Conservation (phyloP, 2,329 filamentous ascomycete species). For the Trichophyton simii region DNA sequence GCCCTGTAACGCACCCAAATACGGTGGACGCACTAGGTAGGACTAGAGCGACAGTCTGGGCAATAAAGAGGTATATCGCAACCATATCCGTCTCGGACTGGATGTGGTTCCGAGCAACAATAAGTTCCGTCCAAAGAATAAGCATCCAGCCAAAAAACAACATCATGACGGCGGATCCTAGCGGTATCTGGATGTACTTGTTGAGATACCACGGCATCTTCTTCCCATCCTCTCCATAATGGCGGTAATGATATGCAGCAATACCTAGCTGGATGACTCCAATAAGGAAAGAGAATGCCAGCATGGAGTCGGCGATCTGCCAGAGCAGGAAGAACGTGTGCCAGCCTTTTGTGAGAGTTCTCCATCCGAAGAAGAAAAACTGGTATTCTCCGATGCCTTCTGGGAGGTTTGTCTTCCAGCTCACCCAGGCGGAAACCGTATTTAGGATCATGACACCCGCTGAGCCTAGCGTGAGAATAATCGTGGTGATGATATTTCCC, state of each 20-base stretch:
- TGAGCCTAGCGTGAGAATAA: conserved; percentile 1
- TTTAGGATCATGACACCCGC: conserved; percentile 5
- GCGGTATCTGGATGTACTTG: background rate
- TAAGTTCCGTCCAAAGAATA: conserved; percentile 4
- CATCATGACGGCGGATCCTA: background rate
- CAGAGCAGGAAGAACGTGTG: conserved; percentile 6
- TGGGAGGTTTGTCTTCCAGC: conserved; percentile 4
- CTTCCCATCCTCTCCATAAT: background rate
- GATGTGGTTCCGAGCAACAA: conserved; percentile 5
- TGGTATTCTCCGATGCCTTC: conserved; percentile 7
- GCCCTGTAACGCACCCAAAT: background rate
- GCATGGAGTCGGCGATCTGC: conserved; percentile 5
- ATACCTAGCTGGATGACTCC: background rate
- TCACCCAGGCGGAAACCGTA: conserved; percentile 3
- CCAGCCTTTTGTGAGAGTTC: conserved; percentile 5
- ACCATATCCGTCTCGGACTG: conserved; percentile 7
- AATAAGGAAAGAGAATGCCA: background rate
- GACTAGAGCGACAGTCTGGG: background rate
- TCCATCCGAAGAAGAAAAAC: conserved; percentile 9
- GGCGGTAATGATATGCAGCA: background rate
- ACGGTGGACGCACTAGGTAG: background rate
- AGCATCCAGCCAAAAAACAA: background rate
- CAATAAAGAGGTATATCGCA: conserved; percentile 6
- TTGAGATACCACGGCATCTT: background rate
- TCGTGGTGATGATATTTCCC: conserved; percentile 1